Evolutionary conservation across 2,329 filamentous ascomycete species (phyloP).

Genomic region (Penicillium sp.): DNA sequence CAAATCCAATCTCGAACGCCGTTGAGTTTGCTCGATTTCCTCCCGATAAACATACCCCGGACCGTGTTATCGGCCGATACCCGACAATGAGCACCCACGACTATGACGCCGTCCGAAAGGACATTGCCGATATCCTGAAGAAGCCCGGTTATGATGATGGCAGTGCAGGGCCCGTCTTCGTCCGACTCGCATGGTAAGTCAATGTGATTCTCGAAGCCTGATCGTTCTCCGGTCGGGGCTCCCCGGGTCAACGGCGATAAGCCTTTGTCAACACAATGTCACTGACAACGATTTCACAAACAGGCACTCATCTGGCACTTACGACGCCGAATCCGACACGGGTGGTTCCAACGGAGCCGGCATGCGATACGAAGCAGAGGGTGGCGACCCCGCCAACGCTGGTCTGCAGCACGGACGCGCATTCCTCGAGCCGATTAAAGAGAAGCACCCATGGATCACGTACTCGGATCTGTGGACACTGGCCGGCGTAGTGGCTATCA

Average conservation of each 20-base stretch:
- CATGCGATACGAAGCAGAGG: slow-evolving; percentile 64
- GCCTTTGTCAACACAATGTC: neutral
- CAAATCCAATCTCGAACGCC: neutral
- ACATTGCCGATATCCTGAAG: slow-evolving; percentile 54
- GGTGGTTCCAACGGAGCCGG: slow-evolving; percentile 64
- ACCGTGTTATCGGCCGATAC: slow-evolving; percentile 26
- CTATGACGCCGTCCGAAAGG: slow-evolving; percentile 53
- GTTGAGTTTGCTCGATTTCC: neutral
- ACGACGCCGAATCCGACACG: slow-evolving; percentile 58
- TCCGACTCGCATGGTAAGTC: slow-evolving; percentile 60
- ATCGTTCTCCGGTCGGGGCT: slow-evolving; percentile 5
- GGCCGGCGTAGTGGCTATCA: slow-evolving; percentile 57
- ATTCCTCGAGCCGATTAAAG: slow-evolving; percentile 63
- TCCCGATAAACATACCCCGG: slow-evolving; percentile 12
- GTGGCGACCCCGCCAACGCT: slow-evolving; percentile 63
- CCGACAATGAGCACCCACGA: slow-evolving; percentile 36
- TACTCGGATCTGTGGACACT: slow-evolving; percentile 66
- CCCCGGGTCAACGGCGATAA: neutral
- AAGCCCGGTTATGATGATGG: slow-evolving; percentile 66
- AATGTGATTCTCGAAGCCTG: neutral
- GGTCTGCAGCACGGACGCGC: slow-evolving; percentile 62
- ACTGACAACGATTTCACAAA: neutral
- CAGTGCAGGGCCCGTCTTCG: slow-evolving; percentile 61
- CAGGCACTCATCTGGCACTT: slow-evolving; percentile 64
- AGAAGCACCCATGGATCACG: slow-evolving; percentile 60